A percentile compares a stretch with the other conserved stretches of the same genome.
phyloP scores from a whole-genome alignment of 129 eudicot genomes.

The Deinandra increscens region DNA sequence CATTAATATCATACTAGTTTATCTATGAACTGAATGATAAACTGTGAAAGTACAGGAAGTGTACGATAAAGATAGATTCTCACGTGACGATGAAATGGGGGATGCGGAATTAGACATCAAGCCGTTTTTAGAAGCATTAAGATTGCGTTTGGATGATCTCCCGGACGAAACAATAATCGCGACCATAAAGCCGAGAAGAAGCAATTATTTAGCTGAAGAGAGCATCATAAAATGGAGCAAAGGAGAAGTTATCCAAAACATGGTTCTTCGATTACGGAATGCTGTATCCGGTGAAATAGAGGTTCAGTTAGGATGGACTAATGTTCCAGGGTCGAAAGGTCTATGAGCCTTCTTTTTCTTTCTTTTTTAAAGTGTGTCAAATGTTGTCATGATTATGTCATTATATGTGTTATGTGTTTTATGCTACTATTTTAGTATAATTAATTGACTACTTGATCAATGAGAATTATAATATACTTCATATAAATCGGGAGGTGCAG shows the following conservation, averaged over 20 bases:
- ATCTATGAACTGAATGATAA: not conserved
- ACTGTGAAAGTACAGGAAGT: conserved; percentile 33
- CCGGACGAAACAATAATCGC: conserved; percentile 45
- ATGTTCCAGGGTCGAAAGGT: conserved; percentile 45
- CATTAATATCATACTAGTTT: not conserved
- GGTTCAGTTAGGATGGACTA: conserved; percentile 47
- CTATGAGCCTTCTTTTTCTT: not conserved
- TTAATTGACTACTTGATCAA: no score
- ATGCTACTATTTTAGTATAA: no score
- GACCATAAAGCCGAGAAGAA: conserved; percentile 43
- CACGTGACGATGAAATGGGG: conserved; percentile 52
- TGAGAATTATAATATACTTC: no score
- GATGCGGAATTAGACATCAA: conserved; percentile 53
- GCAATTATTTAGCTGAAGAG: conserved; percentile 52
- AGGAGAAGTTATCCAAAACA: conserved; percentile 44
- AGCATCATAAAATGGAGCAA: conserved; percentile 43
- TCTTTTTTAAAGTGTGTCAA: not conserved
- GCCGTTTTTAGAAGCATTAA: conserved; percentile 42
- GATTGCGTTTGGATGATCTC: conserved; percentile 30
- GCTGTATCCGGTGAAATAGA: conserved; percentile 48
- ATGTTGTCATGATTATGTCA: not conserved
- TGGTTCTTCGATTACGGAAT: conserved; percentile 48
- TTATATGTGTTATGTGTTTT: no score
- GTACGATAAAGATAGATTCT: conserved; percentile 49
- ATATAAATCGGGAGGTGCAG: no score